These are phyloP conservation scores for Climacium dendroides DNA, from an alignment of 225 moss, liverwort and hornwort genomes.

Conservation along the genomic window DNA sequence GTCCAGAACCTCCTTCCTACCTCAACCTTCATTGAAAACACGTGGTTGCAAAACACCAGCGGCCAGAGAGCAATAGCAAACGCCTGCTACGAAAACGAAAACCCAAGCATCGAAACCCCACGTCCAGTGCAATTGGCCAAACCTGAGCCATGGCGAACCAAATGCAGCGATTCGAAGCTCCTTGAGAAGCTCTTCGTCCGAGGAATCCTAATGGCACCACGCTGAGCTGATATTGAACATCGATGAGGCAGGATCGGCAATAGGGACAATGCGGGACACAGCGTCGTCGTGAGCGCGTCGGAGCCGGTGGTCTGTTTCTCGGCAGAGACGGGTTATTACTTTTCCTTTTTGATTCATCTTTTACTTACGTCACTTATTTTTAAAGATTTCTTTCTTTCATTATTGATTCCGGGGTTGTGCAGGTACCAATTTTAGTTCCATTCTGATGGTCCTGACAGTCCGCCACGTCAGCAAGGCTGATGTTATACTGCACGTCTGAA, in stretches of 20 bases:
- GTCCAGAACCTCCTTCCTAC: background rate
- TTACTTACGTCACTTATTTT: background rate
- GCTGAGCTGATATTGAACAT: background rate
- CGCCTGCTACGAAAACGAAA: background rate
- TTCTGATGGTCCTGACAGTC: background rate
- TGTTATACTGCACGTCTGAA: background rate
- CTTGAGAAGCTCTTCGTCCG: background rate
- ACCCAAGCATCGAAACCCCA: background rate
- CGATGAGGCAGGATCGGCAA: background rate
- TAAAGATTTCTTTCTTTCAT: background rate
- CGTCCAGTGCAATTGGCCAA: background rate
- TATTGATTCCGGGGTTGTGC: background rate
- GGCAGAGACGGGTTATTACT: background rate
- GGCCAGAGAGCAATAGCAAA: background rate
- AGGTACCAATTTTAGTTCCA: background rate
- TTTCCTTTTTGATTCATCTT: background rate
- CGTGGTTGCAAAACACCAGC: background rate
- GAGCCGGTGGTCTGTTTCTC: background rate
- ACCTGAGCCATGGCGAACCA: conserved; percentile 32
- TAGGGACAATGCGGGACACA: background rate
- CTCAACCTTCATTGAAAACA: background rate
- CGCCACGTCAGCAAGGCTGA: background rate
- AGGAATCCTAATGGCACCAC: background rate
- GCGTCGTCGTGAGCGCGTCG: background rate
- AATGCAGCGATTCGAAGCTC: background rate